Base-by-base conservation (phyloP, 208 protist species). In the Leishmania lainsoni region DNA sequence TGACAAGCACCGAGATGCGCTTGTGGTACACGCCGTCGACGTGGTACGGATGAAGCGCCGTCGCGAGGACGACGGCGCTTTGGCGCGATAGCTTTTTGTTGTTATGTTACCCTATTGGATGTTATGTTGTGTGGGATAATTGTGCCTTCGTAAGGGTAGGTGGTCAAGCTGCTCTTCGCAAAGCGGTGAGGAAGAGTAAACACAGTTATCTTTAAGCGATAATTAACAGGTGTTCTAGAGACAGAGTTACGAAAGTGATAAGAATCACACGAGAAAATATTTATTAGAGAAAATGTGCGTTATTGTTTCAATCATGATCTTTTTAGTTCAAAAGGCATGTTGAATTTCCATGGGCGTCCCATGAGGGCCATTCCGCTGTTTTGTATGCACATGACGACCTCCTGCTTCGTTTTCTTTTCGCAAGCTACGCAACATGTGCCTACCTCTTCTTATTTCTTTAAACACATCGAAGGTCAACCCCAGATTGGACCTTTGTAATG, bases 31-130 rank as follows among this genome's bases (percentile, higher is more conserved):
- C 29, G 78, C 86, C 3, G 29, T 70, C 26, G 87, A 90, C 9
- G 48, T 81, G 12, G 22, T 79, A n/a, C 83, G 84, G 5, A 51
- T 80, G 9, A 89, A 90, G 68, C 81, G 78, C 32, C 78, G 54
- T 2, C 81, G 81, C 29, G 56, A 52, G 42, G 45, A 3, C 16
- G 2, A n/a, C 4, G 20, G 20, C 58, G 52, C 75, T 73, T 52
- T 6, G n/a, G 22, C 9, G 39, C 20, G 78, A 51, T n/a, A 3
- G 12, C 17, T 66, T 56, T 68, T 80, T 14, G 85, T 65, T 66
- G 20, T 39, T 66, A 17, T 35, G 12, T 58, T 4, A 5, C n/a
- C 9, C 0, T 61, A 39, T 59, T n/a, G 56, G 14, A 29, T 61
- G 22, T 29, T 61, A 6, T 61, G 9, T 14, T 61, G 6, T 61